Evolutionary conservation across 345 rosid genomes (phyloP).

Genomic region (Raphanus raphanistrum): DNA sequence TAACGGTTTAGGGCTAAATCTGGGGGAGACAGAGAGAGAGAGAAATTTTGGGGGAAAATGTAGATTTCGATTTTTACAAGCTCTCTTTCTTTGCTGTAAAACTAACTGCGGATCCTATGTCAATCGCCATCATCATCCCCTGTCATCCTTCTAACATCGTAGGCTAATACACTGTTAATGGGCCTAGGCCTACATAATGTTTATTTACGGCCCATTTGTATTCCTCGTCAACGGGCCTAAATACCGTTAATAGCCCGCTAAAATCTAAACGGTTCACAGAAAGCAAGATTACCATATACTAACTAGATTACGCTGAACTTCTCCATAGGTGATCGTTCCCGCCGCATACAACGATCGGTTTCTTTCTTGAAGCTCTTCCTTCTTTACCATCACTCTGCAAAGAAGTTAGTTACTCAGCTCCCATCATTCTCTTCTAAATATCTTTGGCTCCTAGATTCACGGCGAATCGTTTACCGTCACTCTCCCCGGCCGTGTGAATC

Average conservation of each 20-base stretch:
- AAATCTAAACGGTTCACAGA: background rate
- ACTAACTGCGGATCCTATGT: constrained; percentile 19
- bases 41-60: constrained; percentile 7
- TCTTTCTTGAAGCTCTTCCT: constrained; percentile 1
- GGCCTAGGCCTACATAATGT: background rate
- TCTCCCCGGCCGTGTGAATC: background rate
- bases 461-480: constrained; percentile 22
- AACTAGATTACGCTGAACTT: background rate
- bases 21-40: background rate
- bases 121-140: background rate
- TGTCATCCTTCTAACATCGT: background rate
- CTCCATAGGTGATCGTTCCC: background rate
- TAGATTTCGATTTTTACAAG: constrained; percentile 22
- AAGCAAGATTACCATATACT: background rate
- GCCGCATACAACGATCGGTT: constrained; percentile 23
- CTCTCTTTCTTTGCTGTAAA: constrained; percentile 18
- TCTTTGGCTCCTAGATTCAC: constrained; percentile 10
- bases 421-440: constrained; percentile 27
- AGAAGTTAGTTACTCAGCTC: constrained; percentile 24
- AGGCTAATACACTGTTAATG: background rate
- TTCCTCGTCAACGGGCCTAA: constrained; percentile 4
- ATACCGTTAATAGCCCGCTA: background rate
- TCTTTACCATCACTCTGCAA: background rate
- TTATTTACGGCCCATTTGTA: background rate
- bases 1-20: constrained; percentile 42